A percentile compares a stretch with the other conserved stretches of the same genome.
phyloP scores from a whole-genome alignment of 2,329 filamentous ascomycete species.

The Aspergillus pseudotamarii region DNA sequence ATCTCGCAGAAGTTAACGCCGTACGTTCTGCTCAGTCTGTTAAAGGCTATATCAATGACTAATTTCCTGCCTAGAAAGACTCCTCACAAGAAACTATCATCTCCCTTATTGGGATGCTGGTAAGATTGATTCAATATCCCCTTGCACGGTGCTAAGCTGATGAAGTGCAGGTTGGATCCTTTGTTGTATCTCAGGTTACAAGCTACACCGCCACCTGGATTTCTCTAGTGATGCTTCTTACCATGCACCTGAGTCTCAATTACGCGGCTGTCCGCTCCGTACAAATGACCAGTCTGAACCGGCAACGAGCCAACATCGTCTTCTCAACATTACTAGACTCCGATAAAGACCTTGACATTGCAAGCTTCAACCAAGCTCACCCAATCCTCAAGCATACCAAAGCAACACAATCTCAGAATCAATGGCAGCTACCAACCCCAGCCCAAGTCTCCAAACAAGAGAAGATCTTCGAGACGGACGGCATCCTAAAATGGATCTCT shows the following conservation, averaged over 20 bases:
- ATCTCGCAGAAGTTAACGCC: constrained; percentile 90
- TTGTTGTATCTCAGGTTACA: constrained; percentile 77
- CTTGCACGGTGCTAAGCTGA: background rate
- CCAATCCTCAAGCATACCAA: background rate
- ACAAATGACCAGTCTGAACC: constrained; percentile 79
- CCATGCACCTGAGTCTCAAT: constrained; percentile 80
- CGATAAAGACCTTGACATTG: constrained; percentile 23
- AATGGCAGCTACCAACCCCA: constrained; percentile 55
- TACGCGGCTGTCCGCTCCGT: constrained; percentile 84
- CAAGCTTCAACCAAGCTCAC: background rate
- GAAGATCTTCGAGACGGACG: constrained; percentile 64
- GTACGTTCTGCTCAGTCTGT: constrained; percentile 44
- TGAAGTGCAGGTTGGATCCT: constrained; percentile 64
- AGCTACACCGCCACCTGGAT: constrained; percentile 72
- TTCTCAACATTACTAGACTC: constrained; percentile 60
- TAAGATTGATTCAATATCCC: constrained; percentile 35
- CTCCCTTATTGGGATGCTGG: constrained; percentile 81
- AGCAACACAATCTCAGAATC: constrained; percentile 1
- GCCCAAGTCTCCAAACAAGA: constrained; percentile 64
- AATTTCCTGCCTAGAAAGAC: constrained; percentile 62
- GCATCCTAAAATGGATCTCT: constrained; percentile 62
- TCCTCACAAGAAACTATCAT: constrained; percentile 95
- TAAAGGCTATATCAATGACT: background rate
- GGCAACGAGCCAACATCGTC: constrained; percentile 80
- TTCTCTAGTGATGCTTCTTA: constrained; percentile 70